Conservation (phyloP, 805 yeast genomes). For the Zygotorulaspora sp. region DNA sequence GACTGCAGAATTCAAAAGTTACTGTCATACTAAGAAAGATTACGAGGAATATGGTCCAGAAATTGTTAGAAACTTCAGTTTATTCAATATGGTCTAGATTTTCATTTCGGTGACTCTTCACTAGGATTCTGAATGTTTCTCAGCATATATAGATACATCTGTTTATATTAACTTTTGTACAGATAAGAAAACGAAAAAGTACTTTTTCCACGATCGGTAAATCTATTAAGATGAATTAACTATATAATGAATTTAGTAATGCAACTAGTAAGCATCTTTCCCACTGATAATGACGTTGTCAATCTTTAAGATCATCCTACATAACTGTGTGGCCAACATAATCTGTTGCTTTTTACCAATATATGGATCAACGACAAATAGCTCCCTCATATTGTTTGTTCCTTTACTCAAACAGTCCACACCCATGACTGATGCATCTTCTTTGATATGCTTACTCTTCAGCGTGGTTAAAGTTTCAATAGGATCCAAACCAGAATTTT, state of each 20-base stretch:
- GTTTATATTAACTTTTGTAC: too few species aligned
- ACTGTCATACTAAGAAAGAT: slow-evolving; percentile 94
- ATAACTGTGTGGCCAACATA: slow-evolving; percentile 90
- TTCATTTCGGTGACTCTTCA: too few species aligned
- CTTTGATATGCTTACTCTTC: slow-evolving; percentile 79
- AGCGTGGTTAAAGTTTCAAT: slow-evolving; percentile 82
- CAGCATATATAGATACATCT: too few species aligned
- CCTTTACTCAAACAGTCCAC: slow-evolving; percentile 91
- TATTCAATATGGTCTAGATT: slow-evolving; percentile 82
- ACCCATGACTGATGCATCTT: slow-evolving; percentile 67
- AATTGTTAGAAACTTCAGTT: slow-evolving; percentile 93
- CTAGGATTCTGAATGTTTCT: too few species aligned
- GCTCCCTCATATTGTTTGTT: slow-evolving; percentile 86
- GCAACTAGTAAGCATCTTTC: slow-evolving; percentile 58
- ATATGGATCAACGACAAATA: slow-evolving; percentile 93
- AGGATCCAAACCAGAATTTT: slow-evolving; percentile 92
- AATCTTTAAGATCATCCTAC: slow-evolving; percentile 95
- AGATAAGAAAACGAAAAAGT: neutral
- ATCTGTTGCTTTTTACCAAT: slow-evolving; percentile 97
- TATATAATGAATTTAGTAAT: neutral
- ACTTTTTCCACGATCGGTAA: neutral
- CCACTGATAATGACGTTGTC: slow-evolving; percentile 94
- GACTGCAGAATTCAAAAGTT: slow-evolving; percentile 92
- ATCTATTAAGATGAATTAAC: neutral
- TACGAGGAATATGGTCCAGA: slow-evolving; percentile 98